phyloP scores from a whole-genome alignment of 202 grass and related monocot genomes.

The Bolboschoenoplectus hybrid region DNA sequence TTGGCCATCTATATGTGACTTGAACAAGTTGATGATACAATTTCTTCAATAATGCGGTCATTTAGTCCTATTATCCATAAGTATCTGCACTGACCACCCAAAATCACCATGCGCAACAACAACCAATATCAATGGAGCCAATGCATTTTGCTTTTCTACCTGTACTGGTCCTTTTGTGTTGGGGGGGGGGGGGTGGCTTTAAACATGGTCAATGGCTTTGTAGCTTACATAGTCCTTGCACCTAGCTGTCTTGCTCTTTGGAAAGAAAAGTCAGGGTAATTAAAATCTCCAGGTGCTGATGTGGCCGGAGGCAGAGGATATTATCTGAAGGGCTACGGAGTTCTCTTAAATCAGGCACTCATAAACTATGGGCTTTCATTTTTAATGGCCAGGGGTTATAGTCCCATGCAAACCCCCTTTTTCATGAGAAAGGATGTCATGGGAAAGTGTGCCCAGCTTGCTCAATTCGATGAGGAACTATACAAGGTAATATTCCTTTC shows the following conservation, averaged over 20 bases:
- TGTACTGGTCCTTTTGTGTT: background rate
- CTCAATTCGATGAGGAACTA: constrained; percentile 92
- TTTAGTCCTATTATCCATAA: background rate
- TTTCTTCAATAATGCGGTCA: background rate
- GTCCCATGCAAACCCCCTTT: constrained; percentile 89
- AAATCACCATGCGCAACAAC: background rate
- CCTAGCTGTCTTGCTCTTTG: background rate
- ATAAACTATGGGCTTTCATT: constrained; percentile 87
- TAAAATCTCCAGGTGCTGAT: constrained; percentile 59
- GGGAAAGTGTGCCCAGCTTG: constrained; percentile 93
- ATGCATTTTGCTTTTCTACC: background rate
- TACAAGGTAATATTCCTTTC: constrained; percentile 65
- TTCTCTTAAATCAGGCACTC: constrained; percentile 77
- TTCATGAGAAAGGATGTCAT: constrained; percentile 98
- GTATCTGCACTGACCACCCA: background rate
- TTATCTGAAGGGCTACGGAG: constrained; percentile 85
- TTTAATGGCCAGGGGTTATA: constrained; percentile 52
- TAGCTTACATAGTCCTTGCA: background rate
- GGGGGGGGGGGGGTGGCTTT: background rate
- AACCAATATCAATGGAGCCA: background rate
- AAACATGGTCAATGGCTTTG: background rate
- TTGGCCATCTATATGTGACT: background rate
- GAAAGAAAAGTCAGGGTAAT: background rate
- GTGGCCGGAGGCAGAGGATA: constrained; percentile 93
- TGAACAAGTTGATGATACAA: constrained; percentile 27